These are phyloP conservation scores for Dimocarpus longan DNA, from an alignment of 345 rosid species.

Conservation along the genomic window DNA sequence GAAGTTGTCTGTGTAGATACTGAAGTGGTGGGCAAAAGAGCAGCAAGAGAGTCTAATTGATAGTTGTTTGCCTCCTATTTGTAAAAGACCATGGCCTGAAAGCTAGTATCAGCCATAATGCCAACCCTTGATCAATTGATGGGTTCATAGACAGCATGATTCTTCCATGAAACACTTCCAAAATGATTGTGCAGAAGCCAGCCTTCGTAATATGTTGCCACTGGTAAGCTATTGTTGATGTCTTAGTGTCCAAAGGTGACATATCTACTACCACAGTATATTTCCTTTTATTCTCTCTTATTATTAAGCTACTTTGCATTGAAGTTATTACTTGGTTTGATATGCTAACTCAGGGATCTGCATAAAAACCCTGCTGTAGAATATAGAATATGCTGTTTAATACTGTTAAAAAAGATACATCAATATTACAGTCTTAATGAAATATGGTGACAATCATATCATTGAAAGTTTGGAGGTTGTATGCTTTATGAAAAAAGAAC, in stretches of 20 bases:
- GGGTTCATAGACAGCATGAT: slow-evolving; percentile 96
- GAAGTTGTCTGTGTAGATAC: slow-evolving; percentile 54
- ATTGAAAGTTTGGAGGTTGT: neutral
- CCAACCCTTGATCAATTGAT: slow-evolving; percentile 86
- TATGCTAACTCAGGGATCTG: slow-evolving; percentile 4
- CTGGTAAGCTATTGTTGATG: slow-evolving; percentile 74
- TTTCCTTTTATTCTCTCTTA: slow-evolving; percentile 26
- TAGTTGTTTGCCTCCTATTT: slow-evolving; percentile 54
- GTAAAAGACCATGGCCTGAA: slow-evolving; percentile 18
- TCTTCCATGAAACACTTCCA: slow-evolving; percentile 88
- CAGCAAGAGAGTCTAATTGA: slow-evolving; percentile 70
- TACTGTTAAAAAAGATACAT: no score
- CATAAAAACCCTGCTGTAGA: neutral
- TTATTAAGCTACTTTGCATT: slow-evolving; percentile 17
- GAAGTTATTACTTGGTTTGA: slow-evolving; percentile 10
- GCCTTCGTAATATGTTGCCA: slow-evolving; percentile 95
- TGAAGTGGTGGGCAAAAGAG: slow-evolving; percentile 35
- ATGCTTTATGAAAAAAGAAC: slow-evolving; percentile 1
- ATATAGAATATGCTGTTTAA: neutral
- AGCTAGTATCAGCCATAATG: slow-evolving; percentile 60
- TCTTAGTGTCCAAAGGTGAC: slow-evolving; percentile 90
- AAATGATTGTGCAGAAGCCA: slow-evolving; percentile 92
- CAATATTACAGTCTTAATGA: no score
- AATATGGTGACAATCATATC: no score
- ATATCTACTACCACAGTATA: slow-evolving; percentile 73